Conservation (phyloP, 129 eudicot genomes). For the Mikania micrantha region DNA sequence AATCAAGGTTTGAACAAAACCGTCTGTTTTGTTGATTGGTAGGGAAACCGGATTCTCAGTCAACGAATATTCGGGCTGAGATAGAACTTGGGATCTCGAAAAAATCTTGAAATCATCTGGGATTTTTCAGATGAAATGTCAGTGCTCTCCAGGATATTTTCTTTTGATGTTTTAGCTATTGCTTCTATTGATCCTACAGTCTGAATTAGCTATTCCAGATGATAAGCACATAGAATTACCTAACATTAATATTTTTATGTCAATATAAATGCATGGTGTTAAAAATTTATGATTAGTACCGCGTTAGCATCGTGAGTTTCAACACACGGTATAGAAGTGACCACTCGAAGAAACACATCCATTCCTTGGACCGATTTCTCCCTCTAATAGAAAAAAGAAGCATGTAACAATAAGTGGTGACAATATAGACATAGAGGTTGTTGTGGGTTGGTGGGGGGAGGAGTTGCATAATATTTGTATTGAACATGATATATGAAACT, state of each 20-base stretch:
- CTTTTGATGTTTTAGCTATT: constrained; percentile 83
- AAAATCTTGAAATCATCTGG: constrained; percentile 60
- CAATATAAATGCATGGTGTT: neutral
- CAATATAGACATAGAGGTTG: too few species aligned
- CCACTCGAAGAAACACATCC: constrained; percentile 66
- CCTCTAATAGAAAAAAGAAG: constrained; percentile 39
- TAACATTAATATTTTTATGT: neutral
- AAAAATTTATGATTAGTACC: constrained; percentile 37
- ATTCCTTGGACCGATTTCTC: constrained; percentile 69
- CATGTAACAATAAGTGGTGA: neutral
- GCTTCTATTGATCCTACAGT: constrained; percentile 92
- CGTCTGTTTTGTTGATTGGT: neutral
- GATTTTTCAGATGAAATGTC: constrained; percentile 90
- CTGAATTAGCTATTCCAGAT: constrained; percentile 72
- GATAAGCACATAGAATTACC: constrained; percentile 7
- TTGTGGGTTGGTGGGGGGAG: too few species aligned
- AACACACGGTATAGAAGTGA: constrained; percentile 75
- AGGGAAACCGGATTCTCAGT: neutral
- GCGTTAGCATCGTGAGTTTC: constrained; percentile 84
- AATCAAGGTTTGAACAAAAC: neutral
- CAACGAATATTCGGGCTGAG: constrained; percentile 61
- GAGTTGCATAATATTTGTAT: too few species aligned
- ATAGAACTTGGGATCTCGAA: constrained; percentile 71
- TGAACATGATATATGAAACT: too few species aligned
- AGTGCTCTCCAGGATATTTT: constrained; percentile 57